Base-by-base conservation (phyloP, 2,329 filamentous ascomycete genomes). In the Sclerotinia sclerotiorum region DNA sequence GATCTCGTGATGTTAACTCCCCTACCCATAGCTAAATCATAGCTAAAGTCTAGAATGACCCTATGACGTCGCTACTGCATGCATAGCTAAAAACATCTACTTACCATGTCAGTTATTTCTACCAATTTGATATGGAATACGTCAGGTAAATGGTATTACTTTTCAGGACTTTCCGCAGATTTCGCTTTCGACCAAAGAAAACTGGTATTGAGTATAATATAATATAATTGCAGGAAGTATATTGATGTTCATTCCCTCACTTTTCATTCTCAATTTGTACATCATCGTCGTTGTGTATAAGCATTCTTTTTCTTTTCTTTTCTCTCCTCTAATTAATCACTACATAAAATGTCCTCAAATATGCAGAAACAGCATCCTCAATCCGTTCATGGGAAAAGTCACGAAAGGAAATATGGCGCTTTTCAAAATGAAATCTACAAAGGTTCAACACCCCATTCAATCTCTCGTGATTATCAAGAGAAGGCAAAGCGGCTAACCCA, bases 401-500 rank as follows among this genome's bases (percentile, higher is more conserved):
- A 68, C n/a, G 67, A 69, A 29, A 65, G 69, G 2, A 70, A 72
- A 63, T 75, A 75, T 68, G 73, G 73, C 35, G 72, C 73, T 10
- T 74, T 73, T 57, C 74, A 75, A 54, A 73, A 71, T 49, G 44
- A 72, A 27, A 58, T 74, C 39, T 76, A 74, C 32, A 62, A 58
- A 73, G 69, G 73, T 72, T n/a, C 44, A 63, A 17, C 11, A 24
- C 7, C 29, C 58, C 35, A 49, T 49, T 7, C 19, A 24, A 51
- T 8, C 11, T 49, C 15, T 19, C 19, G 13, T n/a, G 29, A 21
- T 35, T 13, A 0, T 27, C 21, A 13, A n/a, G 21, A 27, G 15
- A 32, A n/a, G 32, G 15, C 39, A 44, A 68, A 39, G 1, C 46
- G 39, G 66, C 44, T 39, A 48, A 60, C 19, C 46, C 19, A 55